Evolutionary conservation across 768 basidiomycete species (phyloP).

Genomic region (Cyathus striatus): DNA sequence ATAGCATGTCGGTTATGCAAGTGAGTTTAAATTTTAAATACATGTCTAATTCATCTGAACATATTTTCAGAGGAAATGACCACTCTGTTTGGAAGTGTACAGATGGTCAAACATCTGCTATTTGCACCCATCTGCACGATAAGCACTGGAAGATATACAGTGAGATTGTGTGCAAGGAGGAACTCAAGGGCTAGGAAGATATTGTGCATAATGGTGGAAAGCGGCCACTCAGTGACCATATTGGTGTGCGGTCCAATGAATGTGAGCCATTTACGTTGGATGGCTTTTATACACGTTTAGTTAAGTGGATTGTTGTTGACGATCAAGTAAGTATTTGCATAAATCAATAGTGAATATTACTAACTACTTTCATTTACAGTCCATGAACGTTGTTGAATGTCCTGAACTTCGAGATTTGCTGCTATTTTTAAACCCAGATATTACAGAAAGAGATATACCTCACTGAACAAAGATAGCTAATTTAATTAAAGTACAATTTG

Average conservation of each 20-base stretch:
- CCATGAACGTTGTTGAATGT: conserved; percentile 30
- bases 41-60: not conserved
- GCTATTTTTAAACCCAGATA: conserved; percentile 15
- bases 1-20: not conserved
- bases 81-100: not conserved
- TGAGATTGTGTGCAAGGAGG: no score
- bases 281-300: conserved; percentile 13
- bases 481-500: conserved; percentile 17
- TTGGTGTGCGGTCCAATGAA: not conserved
- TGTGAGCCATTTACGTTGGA: conserved; percentile 13
- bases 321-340: conserved; percentile 24
- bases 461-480: conserved; percentile 24
- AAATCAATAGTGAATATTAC: not conserved
- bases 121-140: no score
- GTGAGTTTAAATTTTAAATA: not conserved
- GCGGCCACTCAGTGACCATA: no score
- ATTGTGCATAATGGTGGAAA: no score
- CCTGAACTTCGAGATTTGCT: conserved; percentile 24
- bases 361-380: conserved; percentile 14
- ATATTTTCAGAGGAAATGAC: not conserved
- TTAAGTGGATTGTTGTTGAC: conserved; percentile 17
- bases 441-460: conserved; percentile 23
- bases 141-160: no score
- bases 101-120: no score
- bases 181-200: no score